Base-by-base conservation (phyloP, 192 early-diverging fungal species). In the Gryganskiella cystojenkinii region DNA sequence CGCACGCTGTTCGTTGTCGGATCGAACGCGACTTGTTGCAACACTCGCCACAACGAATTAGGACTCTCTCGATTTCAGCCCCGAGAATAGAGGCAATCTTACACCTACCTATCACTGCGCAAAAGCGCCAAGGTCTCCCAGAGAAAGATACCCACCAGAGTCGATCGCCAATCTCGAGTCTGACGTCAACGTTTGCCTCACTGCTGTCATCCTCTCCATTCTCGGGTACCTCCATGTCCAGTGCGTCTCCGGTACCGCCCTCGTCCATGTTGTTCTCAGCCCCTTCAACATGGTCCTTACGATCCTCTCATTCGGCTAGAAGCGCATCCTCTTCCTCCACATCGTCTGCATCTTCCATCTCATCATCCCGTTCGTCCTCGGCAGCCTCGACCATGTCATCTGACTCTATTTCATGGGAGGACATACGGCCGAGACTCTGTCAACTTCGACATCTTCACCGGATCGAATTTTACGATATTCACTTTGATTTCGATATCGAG, bases 11-110 rank as follows among this genome's bases (percentile, higher is more conserved):
- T 2, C 50, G 49, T 7, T 35, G 24, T 44, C 27, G 56, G 35
- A 57, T 74, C 15, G 71, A 74, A 20, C 57, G 71, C n/a, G 63
- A 67, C 24, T 31, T 74, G 19, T 49, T 74, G 0, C 57, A 74
- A 14, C 58, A 74, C 14, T 59, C 71, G 20, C 71, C 71, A 2
- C 49, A 61, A 8, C 22, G 43, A 15, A 67, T 74, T 8, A 59
- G 50, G 14, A 55, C 71, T 3, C 22, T 74, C 24, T 46, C 63
- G 0, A 20, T 74, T 10, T 74, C 71, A 8, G 71, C 64, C 0
- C 52, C 71, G 13, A 43, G 71, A 44, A 44, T 74, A 15, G 55
- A 65, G 15, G 56, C 63, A 19, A 54, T 74, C 33, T 58, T 51
- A 25, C 53, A 15, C 7, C 59, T 31, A 19, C 4, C 30, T 37